Evolutionary conservation across 306 rosid species (phyloP).

Genomic region (Benincasa hispida): DNA sequence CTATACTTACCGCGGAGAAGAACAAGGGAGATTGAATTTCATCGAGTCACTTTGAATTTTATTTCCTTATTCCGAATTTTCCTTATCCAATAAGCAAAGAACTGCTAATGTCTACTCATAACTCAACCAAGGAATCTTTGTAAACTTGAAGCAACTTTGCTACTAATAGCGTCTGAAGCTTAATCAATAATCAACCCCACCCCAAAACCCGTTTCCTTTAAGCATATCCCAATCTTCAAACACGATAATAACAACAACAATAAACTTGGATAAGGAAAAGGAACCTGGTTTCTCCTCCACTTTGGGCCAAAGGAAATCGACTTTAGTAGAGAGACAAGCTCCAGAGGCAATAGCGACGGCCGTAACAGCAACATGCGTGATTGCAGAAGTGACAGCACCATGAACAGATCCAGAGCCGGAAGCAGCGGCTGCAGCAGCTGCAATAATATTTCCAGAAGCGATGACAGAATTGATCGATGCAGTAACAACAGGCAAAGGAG

Average conservation of each 20-base stretch:
- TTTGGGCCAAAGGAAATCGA: conserved; percentile 94
- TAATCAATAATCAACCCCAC: background rate
- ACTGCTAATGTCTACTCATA: background rate
- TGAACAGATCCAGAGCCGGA: conserved; percentile 44
- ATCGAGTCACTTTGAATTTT: background rate
- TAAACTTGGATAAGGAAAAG: background rate
- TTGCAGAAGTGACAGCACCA: conserved; percentile 81
- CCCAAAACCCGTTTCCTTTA: background rate
- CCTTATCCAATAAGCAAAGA: background rate
- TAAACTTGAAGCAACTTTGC: background rate
- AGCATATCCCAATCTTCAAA: background rate
- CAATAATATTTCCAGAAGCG: conserved; percentile 60
- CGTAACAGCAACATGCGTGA: conserved; percentile 92
- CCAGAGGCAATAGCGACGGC: conserved; percentile 97
- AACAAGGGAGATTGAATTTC: background rate
- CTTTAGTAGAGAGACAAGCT: conserved; percentile 90
- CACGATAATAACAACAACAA: background rate
- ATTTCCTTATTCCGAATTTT: background rate
- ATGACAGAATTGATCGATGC: conserved; percentile 43
- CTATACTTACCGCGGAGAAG: background rate
- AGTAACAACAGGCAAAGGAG: conserved; percentile 27
- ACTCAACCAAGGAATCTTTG: background rate
- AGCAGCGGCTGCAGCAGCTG: conserved; percentile 56
- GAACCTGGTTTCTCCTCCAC: conserved; percentile 68
- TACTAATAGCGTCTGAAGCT: background rate